Percentiles rank a stretch among this genome's conserved stretches.
These are phyloP conservation scores for Neurospora sp. DNA, from an alignment of 495 filamentous ascomycete species.

Conservation along the genomic window DNA sequence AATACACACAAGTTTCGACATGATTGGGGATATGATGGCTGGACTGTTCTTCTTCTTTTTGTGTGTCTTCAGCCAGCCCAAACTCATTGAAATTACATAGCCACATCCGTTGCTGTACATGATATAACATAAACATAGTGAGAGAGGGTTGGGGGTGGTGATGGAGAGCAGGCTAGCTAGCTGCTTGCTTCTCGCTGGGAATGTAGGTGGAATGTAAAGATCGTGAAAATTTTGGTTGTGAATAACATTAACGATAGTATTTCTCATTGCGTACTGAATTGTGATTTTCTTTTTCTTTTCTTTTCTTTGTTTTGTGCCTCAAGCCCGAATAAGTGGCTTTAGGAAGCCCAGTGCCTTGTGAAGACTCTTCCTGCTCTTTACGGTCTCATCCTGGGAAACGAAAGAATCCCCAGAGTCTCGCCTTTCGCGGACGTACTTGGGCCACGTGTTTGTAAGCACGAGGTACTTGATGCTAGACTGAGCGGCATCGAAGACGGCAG, in stretches of 20 bases:
- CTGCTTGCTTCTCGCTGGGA: not conserved
- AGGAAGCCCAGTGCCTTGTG: slow-evolving; percentile 8
- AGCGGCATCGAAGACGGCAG: slow-evolving; percentile 46
- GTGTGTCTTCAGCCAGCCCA: not conserved
- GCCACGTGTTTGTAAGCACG: slow-evolving; percentile 62
- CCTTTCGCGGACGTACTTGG: slow-evolving; percentile 44
- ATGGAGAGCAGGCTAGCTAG: not conserved
- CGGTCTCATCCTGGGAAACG: not conserved
- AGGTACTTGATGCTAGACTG: slow-evolving; percentile 56
- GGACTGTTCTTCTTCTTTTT: not conserved
- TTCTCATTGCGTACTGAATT: not conserved
- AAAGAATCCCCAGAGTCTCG: slow-evolving; percentile 12
- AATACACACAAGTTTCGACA: not conserved
- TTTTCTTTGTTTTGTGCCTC: not conserved
- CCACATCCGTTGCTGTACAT: not conserved
- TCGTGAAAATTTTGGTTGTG: not conserved
- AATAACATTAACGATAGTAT: not conserved
- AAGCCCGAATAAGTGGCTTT: slow-evolving; percentile 1
- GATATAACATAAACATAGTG: not conserved
- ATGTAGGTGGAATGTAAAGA: not conserved
- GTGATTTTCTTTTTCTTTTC: not conserved
- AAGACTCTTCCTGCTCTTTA: slow-evolving; percentile 3
- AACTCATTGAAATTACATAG: not conserved
- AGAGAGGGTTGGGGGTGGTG: not conserved
- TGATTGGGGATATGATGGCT: not conserved